Evolutionary conservation across 2,329 filamentous ascomycete genomes (phyloP).

Genomic region (Penicillium sp.): DNA sequence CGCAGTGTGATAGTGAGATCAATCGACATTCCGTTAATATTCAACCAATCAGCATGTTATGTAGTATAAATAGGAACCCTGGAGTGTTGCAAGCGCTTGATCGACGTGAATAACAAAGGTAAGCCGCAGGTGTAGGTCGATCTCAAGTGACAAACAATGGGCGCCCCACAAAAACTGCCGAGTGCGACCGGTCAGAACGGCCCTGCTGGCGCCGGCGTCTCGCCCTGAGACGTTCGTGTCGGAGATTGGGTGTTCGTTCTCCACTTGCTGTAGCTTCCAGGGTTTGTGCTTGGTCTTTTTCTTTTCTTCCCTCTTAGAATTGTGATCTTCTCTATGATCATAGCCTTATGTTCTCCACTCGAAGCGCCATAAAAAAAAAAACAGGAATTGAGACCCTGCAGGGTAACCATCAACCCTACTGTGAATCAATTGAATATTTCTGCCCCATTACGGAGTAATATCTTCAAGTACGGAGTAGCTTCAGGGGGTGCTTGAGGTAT

Average conservation of each 20-base stretch:
- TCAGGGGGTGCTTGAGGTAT: background rate
- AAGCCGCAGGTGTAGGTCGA: no score
- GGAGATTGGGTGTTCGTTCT: background rate
- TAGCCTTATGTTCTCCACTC: background rate
- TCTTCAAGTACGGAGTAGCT: background rate
- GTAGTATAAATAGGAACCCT: constrained; percentile 5
- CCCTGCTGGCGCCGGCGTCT: constrained; percentile 1
- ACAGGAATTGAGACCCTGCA: background rate
- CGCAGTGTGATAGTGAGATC: background rate
- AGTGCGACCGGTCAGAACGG: constrained; percentile 2
- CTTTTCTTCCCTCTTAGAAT: background rate
- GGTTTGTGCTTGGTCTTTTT: background rate
- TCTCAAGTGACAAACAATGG: background rate
- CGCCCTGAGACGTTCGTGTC: constrained; percentile 3
- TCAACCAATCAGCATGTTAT: background rate
- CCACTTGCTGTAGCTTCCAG: background rate
- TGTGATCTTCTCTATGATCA: background rate
- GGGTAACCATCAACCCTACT: background rate
- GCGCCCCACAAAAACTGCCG: background rate
- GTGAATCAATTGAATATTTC: background rate
- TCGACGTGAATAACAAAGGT: background rate
- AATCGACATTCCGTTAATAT: background rate
- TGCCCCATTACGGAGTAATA: no score
- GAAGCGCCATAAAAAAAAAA: background rate
- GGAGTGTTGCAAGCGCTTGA: constrained; percentile 2